phyloP scores from a whole-genome alignment of 1,284 basidiomycete genomes.

The Melampsora americana region DNA sequence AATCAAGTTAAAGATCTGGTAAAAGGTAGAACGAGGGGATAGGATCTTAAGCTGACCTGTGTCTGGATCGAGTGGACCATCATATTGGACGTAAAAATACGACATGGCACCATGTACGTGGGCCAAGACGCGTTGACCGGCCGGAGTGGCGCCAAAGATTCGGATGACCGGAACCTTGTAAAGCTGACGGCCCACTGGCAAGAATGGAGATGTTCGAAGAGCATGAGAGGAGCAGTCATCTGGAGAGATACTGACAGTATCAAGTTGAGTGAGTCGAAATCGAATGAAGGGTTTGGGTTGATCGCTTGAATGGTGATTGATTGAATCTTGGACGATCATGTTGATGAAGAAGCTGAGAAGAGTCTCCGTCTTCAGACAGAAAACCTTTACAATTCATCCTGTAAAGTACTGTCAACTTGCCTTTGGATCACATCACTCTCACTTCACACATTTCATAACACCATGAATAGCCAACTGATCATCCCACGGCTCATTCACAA shows the following conservation, averaged over 20 bases:
- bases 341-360: no score
- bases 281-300: conserved; percentile 12
- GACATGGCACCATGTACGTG: conserved; percentile 74
- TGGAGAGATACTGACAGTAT: conserved; percentile 29
- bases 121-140: conserved; percentile 74
- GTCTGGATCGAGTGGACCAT: conserved; percentile 56
- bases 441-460: no score
- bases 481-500: no score
- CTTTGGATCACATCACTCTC: no score
- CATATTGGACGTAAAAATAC: conserved; percentile 61
- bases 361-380: no score
- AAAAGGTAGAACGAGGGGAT: conserved; percentile 45
- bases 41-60: conserved; percentile 52
- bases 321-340: no score
- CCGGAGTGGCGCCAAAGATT: conserved; percentile 78
- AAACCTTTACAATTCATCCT: no score
- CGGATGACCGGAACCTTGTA: conserved; percentile 71
- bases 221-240: conserved; percentile 1
- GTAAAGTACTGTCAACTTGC: no score
- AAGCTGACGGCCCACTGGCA: conserved; percentile 31
- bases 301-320: no score
- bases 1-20: conserved; percentile 30
- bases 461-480: no score
- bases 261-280: conserved; percentile 40
- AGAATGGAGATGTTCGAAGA: conserved; percentile 37